Base-by-base conservation (phyloP, 2,329 filamentous ascomycete species). In the Hypomyces rosellus region DNA sequence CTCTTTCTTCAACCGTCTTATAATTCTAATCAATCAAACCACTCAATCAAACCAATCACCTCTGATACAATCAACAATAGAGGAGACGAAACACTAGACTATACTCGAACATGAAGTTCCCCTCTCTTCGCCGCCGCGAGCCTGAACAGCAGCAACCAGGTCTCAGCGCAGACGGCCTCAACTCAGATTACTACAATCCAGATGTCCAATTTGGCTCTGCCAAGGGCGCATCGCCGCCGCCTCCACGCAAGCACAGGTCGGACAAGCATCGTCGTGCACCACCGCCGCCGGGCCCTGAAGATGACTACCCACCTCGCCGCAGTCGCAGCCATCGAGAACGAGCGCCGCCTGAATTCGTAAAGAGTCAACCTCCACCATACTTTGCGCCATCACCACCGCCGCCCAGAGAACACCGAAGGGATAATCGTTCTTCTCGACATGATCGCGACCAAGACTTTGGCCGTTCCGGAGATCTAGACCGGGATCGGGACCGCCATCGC, bases 171-270 rank as follows among this genome's bases (percentile, higher is more conserved):
- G 15, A 15, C 13, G 51, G 51, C 38, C 51, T 53, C 39, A 53
- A 54, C 36, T 25, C 41, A 5, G 50, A 50, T 36, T 54, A 51
- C 30, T 51, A 54, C 14, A 5, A 48, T 5, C 36, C 51, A 13
- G 45, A 51, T 20, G 48, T 36, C 20, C 20, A 44, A 3, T 13
- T 45, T 18, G 43, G 34, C 13, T 15, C 40, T 5, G 6, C 5
- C 25, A 43, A 14, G 9, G 30, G 30, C 15, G 30, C 20, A 1
- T 7, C 42, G 13, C 20, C 47, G 4, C 18, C 51, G 3, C 45
- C 45, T 5, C 33, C 48, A 25, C 44, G 48, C 15, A 39, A 39
- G 4, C 30, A 44, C 12, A 47, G 18, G 15, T 42, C 51, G 5
- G 40, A 48, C 8, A 48, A 34, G 30, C 37, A 42, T 12, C 51